Conservation (phyloP, 345 rosid genomes). For the Melaleuca alternifolia region DNA sequence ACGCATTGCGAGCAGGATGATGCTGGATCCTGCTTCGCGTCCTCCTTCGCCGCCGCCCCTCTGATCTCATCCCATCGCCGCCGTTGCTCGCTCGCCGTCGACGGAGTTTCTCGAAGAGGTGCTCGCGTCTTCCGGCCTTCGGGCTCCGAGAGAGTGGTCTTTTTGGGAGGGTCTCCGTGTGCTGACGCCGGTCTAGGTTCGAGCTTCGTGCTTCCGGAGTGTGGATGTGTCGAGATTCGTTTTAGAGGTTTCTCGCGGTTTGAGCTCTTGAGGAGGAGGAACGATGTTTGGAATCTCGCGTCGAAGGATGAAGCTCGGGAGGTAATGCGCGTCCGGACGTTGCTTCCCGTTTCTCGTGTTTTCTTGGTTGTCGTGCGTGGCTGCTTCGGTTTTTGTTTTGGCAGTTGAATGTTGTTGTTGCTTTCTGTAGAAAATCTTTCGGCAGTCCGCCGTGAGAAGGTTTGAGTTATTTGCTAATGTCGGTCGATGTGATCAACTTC, state of each 20-base stretch:
- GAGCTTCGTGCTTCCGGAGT: background rate
- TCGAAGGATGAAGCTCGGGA: constrained; percentile 87
- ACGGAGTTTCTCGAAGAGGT: background rate
- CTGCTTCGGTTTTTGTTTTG: background rate
- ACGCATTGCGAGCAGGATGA: background rate
- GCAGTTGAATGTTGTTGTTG: background rate
- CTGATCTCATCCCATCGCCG: background rate
- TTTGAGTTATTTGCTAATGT: background rate
- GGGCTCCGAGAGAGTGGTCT: background rate
- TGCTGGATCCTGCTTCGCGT: background rate
- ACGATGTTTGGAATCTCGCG: constrained; percentile 82
- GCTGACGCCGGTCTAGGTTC: no score
- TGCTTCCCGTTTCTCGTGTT: background rate
- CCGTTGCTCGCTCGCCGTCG: background rate
- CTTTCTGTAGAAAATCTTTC: background rate
- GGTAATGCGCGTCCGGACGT: constrained; percentile 28
- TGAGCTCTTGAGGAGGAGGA: background rate
- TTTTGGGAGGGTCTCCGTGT: no score
- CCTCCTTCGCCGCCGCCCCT: background rate
- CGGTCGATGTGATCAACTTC: background rate
- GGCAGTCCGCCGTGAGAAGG: background rate
- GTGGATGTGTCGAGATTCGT: background rate
- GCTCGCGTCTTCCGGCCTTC: background rate
- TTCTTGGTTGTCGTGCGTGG: background rate
- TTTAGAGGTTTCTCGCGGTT: background rate